phyloP scores from a whole-genome alignment of 1,139 yeast genomes.

The Blastobotrys petasosporus region DNA sequence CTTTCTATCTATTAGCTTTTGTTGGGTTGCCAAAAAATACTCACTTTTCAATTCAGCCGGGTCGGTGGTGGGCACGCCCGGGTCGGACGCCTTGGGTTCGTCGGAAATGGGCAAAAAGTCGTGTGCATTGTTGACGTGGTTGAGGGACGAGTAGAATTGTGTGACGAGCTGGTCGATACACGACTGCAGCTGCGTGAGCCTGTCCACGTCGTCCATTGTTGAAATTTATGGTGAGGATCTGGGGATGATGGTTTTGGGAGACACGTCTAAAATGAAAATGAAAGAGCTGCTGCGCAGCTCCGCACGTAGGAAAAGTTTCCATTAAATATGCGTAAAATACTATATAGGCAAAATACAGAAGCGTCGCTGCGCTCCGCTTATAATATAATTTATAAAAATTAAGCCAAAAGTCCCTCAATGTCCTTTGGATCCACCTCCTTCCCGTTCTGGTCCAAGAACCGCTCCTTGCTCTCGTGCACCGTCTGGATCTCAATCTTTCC shows the following conservation, averaged over 20 bases:
- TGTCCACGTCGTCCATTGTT: constrained; percentile 44
- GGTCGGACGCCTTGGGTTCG: constrained; percentile 51
- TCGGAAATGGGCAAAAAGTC: constrained; percentile 47
- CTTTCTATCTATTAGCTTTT: constrained; percentile 29
- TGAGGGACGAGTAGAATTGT: constrained; percentile 85
- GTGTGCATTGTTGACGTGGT: constrained; percentile 72
- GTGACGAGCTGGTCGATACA: constrained; percentile 87
- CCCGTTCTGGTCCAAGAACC: constrained; percentile 15
- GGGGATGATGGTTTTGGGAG: too few species aligned
- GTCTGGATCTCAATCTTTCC: constrained; percentile 22
- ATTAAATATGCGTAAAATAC: too few species aligned
- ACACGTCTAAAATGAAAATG: too few species aligned
- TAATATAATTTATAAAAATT: constrained; percentile 1
- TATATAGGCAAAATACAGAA: too few species aligned
- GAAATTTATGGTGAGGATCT: too few species aligned
- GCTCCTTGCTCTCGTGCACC: constrained; percentile 11
- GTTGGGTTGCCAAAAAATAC: not conserved
- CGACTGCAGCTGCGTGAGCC: constrained; percentile 85
- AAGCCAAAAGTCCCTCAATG: constrained; percentile 2
- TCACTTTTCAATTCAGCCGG: constrained; percentile 35
- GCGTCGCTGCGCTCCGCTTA: too few species aligned
- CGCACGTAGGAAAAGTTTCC: too few species aligned
- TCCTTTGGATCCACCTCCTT: constrained; percentile 11
- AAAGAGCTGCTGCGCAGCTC: too few species aligned
- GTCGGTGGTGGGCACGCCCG: constrained; percentile 38